Evolutionary conservation across 2,329 filamentous ascomycete species (phyloP), one percentile per base, ranked within the genome.

Genomic region (Fusarium kyushuense): DNA sequence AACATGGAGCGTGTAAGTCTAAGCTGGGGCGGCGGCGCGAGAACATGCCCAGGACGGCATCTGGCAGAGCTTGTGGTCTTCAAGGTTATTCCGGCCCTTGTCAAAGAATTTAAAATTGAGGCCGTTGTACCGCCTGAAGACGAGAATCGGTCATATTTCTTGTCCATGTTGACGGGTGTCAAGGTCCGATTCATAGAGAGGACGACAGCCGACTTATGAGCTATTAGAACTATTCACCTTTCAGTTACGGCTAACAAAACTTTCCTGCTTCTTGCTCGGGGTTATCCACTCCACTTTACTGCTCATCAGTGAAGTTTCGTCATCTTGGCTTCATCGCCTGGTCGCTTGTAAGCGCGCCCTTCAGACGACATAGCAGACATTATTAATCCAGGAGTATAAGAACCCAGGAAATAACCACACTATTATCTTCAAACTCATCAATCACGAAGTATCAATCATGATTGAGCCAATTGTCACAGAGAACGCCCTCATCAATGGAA

Each of bases 81-180:
- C 51, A 86, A 84, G 67, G 75, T 80, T 0, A 75, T 86, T 1
- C 73, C 80, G 0, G 73, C 77, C 0, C 59, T 87, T 17, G 55
- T 86, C 5, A 72, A 74, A 7, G 77, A 80, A 41, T 87, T 87
- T 54, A 78, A 82, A 8, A 72, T 86, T 0, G 72, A 81, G 54
- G 75, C 81, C 5, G 54, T 43, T 9, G 69, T 83, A 64, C 82
- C 83, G 1, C 65, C 69, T 0, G 79, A 83, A 4, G 72, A 79
- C 4, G 73, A 80, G 2, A 79, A 80, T 42, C 78, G 76, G 4
- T 81, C 81, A 11, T 86, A 86, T 55, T 87, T 86, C 56, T 74
- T 87, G 73, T 84, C 83, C 1, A 85, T 86, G 80, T 63, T 85
- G 68, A 83, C 81, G 0, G 84, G 83, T 0, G 80, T 83, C 5